A percentile compares a stretch with the other conserved stretches of the same genome.
Conservation (phyloP, 208 protist species). For the Jaenimonas drosophilae region DNA sequence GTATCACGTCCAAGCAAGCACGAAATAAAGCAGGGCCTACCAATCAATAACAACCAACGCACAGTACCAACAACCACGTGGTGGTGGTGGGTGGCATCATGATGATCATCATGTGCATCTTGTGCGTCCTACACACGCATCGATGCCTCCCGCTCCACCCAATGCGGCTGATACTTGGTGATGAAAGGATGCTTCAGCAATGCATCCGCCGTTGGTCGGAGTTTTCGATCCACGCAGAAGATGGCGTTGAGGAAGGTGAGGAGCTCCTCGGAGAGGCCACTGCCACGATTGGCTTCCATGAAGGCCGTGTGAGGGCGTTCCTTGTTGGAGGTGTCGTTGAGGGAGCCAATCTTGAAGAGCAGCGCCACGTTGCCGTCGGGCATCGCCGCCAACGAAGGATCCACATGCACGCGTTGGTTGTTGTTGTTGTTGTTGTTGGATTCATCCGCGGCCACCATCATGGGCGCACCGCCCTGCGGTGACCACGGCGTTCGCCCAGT, state of each 20-base stretch:
- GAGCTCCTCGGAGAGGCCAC: constrained; percentile 13
- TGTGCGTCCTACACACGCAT: no score
- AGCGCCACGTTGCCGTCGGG: constrained; percentile 36
- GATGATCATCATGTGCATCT: no score
- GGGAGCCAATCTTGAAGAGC: constrained; percentile 44
- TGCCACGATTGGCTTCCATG: background rate
- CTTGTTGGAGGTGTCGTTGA: constrained; percentile 16
- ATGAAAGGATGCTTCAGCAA: constrained; percentile 48
- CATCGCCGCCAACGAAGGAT: no score
- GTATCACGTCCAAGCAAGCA: background rate
- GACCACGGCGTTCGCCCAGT: constrained; percentile 51
- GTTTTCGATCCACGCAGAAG: constrained; percentile 31
- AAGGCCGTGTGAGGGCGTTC: constrained; percentile 22
- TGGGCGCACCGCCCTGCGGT: no score
- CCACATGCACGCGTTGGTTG: no score
- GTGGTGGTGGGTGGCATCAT: no score
- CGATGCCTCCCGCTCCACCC: no score
- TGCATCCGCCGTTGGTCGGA: constrained; percentile 28
- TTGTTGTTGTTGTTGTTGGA: constrained; percentile 4
- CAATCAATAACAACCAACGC: background rate
- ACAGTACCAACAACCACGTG: background rate
- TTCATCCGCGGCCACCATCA: no score
- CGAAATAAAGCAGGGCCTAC: background rate
- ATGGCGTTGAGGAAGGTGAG: constrained; percentile 25
- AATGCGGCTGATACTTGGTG: background rate